These are phyloP conservation scores for Ophiobolus disseminans DNA, from an alignment of 2,329 filamentous ascomycete species.

Conservation along the genomic window DNA sequence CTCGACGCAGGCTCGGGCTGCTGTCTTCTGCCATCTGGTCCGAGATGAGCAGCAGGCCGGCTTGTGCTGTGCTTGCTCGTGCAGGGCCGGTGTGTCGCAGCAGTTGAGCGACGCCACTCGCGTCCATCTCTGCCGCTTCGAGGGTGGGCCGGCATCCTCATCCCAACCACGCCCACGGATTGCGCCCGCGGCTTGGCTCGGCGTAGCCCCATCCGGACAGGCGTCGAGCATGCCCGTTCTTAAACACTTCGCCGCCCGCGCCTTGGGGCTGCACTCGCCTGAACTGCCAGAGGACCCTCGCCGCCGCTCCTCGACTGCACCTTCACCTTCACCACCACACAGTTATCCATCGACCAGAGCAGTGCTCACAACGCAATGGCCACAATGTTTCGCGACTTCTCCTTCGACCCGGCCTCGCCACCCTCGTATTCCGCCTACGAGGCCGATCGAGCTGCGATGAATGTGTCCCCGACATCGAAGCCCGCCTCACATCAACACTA, in stretches of 20 bases:
- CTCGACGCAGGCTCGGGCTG: background rate
- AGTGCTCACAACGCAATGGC: no score
- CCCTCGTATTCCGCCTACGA: conserved; percentile 33
- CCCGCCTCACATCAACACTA: conserved; percentile 10
- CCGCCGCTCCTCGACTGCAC: background rate
- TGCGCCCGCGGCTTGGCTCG: conserved; percentile 7
- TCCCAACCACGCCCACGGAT: conserved; percentile 9
- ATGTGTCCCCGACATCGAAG: conserved; percentile 43
- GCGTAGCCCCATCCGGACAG: background rate
- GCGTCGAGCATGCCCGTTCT: background rate
- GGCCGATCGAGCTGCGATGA: conserved; percentile 39
- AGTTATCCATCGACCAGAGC: no score
- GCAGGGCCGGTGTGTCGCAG: background rate
- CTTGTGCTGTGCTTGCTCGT: background rate
- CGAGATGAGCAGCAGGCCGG: background rate
- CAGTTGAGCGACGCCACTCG: conserved; percentile 2
- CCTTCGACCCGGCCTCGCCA: conserved; percentile 46
- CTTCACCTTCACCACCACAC: background rate
- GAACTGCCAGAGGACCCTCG: background rate
- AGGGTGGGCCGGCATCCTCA: background rate
- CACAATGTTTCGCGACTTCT: conserved; percentile 50
- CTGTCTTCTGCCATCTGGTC: background rate
- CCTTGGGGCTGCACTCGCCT: conserved; percentile 5
- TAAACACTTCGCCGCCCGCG: conserved; percentile 18
- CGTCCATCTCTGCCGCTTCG: background rate